phyloP scores from a whole-genome alignment of 768 basidiomycete genomes.

The Boletus vinaceobasis region DNA sequence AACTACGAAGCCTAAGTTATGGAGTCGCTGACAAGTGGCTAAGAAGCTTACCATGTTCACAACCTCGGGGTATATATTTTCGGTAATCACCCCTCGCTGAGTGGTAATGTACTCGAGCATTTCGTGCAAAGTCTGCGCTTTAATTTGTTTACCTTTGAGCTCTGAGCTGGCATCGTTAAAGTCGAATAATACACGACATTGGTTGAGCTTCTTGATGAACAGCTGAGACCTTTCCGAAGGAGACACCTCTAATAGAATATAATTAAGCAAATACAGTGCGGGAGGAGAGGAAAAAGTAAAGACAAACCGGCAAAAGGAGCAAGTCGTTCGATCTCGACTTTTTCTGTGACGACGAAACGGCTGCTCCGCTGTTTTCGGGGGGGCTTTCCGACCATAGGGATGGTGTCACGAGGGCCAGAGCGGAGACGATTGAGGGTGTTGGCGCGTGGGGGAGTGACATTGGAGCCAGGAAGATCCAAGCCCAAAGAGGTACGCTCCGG shows the following conservation, averaged over 20 bases:
- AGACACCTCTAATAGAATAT: constrained; percentile 65
- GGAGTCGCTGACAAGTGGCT: neutral
- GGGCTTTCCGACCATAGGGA: constrained; percentile 93
- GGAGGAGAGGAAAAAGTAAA: constrained; percentile 1
- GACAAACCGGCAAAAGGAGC: constrained; percentile 78
- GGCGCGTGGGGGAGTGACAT: constrained; percentile 60
- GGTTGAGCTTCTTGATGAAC: constrained; percentile 92
- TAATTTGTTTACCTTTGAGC: constrained; percentile 96
- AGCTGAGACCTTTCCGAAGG: constrained; percentile 83
- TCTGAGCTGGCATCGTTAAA: constrained; percentile 98
- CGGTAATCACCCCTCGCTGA: constrained; percentile 93
- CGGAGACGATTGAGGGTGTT: constrained; percentile 72
- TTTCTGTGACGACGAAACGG: constrained; percentile 93
- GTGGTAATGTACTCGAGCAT: constrained; percentile 99
- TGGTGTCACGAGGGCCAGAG: constrained; percentile 89
- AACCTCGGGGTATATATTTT: constrained; percentile 97
- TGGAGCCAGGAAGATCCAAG: constrained; percentile 43
- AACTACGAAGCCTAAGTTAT: constrained; percentile 54
- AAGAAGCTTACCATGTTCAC: constrained; percentile 81
- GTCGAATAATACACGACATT: constrained; percentile 96
- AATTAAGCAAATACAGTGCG: constrained; percentile 4
- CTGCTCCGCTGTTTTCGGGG: constrained; percentile 97
- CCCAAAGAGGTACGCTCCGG: constrained; percentile 48
- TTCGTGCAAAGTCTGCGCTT: constrained; percentile 95
- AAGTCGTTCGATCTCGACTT: constrained; percentile 92